These are phyloP conservation scores for Hymenoscyphus fraxineus DNA, from an alignment of 2,329 filamentous ascomycete genomes.

Conservation along the genomic window DNA sequence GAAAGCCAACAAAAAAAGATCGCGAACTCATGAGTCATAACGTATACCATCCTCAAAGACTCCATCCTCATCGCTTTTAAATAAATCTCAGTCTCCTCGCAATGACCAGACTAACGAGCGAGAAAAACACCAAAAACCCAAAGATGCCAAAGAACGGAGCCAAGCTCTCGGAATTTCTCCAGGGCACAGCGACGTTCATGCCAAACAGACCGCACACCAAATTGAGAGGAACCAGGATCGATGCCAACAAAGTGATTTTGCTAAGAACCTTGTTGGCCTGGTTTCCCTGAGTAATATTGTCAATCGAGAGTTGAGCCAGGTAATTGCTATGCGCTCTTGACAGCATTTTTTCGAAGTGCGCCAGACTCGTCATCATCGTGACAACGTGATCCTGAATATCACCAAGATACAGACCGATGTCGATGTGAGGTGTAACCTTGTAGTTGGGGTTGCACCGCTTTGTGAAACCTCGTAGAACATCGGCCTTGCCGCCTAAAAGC, in stretches of 20 bases:
- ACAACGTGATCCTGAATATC: slow-evolving; percentile 99
- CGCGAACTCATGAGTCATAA: not conserved
- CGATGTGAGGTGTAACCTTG: slow-evolving; percentile 88
- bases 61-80: slow-evolving; percentile 11
- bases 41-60: not conserved
- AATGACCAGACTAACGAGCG: slow-evolving; percentile 25
- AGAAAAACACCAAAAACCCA: slow-evolving; percentile 52
- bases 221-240: slow-evolving; percentile 94
- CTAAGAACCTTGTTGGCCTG: slow-evolving; percentile 84
- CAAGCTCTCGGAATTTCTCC: slow-evolving; percentile 42
- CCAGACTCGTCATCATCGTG: slow-evolving; percentile 96
- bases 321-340: slow-evolving; percentile 94
- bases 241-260: slow-evolving; percentile 92
- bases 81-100: slow-evolving; percentile 33
- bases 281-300: slow-evolving; percentile 84
- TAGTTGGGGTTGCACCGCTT: slow-evolving; percentile 99
- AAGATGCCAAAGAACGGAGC: slow-evolving; percentile 60
- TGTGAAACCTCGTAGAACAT: slow-evolving; percentile 94
- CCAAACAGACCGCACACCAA: slow-evolving; percentile 66
- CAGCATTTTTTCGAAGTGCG: slow-evolving; percentile 96
- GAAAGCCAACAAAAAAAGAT: not conserved
- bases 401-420: slow-evolving; percentile 92
- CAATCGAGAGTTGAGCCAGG: slow-evolving; percentile 87
- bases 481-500: slow-evolving; percentile 92
- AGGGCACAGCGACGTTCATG: slow-evolving; percentile 81